phyloP scores from a whole-genome alignment of 2,329 filamentous ascomycete genomes.

The Blastomyces percursus region DNA sequence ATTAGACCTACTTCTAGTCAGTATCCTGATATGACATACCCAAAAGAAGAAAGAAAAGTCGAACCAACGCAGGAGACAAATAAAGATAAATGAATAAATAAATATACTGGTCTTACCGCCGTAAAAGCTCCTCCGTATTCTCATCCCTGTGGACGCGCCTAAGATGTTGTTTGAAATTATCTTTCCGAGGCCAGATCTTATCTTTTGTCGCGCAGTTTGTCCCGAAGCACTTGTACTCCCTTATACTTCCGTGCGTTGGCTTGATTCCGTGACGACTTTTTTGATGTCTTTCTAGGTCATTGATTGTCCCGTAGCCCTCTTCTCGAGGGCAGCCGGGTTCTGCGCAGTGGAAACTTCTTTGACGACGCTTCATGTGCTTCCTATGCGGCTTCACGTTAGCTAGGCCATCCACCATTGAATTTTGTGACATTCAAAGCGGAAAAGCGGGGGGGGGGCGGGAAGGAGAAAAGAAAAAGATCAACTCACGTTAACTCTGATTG shows the following conservation, averaged over 20 bases:
- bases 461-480: not conserved
- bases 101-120: slow-evolving; percentile 23
- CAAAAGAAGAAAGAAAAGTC: slow-evolving; percentile 7
- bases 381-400: slow-evolving; percentile 34
- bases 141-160: slow-evolving; percentile 52
- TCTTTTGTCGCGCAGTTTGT: slow-evolving; percentile 46
- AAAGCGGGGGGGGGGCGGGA: too few species aligned
- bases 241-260: slow-evolving; percentile 36
- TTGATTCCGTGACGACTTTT: slow-evolving; percentile 24
- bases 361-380: slow-evolving; percentile 65
- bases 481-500: slow-evolving; percentile 32
- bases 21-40: slow-evolving; percentile 29
- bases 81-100: slow-evolving; percentile 24
- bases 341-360: slow-evolving; percentile 54
- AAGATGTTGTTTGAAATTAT: slow-evolving; percentile 80
- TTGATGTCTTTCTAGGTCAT: slow-evolving; percentile 67
- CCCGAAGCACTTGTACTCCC: slow-evolving; percentile 51
- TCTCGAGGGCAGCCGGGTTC: slow-evolving; percentile 46
- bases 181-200: slow-evolving; percentile 68
- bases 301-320: slow-evolving; percentile 64
- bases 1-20: slow-evolving; percentile 19
- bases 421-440: not conserved
- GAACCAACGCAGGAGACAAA: not conserved
- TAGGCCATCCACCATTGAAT: not conserved
- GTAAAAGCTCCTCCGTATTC: slow-evolving; percentile 30